Evolutionary conservation across 495 filamentous ascomycete genomes (phyloP).

Genomic region (Hypomontagnella submonticulosa): DNA sequence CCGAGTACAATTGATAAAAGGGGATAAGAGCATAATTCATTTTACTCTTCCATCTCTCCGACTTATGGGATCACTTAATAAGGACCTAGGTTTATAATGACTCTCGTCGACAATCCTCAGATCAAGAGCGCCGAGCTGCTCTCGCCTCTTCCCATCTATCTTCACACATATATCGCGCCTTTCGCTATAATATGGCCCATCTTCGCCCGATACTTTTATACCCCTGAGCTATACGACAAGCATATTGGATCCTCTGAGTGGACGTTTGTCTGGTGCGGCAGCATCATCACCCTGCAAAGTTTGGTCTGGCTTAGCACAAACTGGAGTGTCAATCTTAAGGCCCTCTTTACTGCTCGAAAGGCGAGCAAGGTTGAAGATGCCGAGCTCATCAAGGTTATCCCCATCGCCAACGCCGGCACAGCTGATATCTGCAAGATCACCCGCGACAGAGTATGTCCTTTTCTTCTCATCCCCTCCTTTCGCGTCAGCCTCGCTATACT

Average conservation of each 20-base stretch:
- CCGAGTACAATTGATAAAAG: background rate
- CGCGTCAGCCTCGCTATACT: background rate
- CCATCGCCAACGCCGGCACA: conserved; percentile 86
- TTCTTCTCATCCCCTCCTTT: background rate
- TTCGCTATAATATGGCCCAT: conserved; percentile 90
- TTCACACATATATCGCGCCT: conserved; percentile 92
- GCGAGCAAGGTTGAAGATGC: conserved; percentile 79
- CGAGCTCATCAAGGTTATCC: conserved; percentile 92
- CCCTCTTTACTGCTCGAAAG: conserved; percentile 80
- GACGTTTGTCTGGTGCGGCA: conserved; percentile 93
- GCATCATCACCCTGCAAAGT: conserved; percentile 86
- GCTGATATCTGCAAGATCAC: conserved; percentile 87
- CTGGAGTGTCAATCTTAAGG: conserved; percentile 91
- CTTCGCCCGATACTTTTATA: conserved; percentile 88
- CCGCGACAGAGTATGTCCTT: conserved; percentile 70
- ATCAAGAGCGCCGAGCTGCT: conserved; percentile 89
- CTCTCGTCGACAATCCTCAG: conserved; percentile 90
- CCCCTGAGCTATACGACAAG: conserved; percentile 82
- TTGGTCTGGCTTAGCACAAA: conserved; percentile 95
- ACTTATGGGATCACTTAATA: conserved; percentile 22
- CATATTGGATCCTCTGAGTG: conserved; percentile 91
- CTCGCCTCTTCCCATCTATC: conserved; percentile 80
- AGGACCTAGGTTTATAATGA: conserved; percentile 47
- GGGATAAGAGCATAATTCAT: conserved; percentile 2
- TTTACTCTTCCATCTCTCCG: background rate